Percentiles rank a stretch among this genome's conserved stretches.
Conservation (phyloP, 2,329 filamentous ascomycete species). For the Xylariaceae sp. region DNA sequence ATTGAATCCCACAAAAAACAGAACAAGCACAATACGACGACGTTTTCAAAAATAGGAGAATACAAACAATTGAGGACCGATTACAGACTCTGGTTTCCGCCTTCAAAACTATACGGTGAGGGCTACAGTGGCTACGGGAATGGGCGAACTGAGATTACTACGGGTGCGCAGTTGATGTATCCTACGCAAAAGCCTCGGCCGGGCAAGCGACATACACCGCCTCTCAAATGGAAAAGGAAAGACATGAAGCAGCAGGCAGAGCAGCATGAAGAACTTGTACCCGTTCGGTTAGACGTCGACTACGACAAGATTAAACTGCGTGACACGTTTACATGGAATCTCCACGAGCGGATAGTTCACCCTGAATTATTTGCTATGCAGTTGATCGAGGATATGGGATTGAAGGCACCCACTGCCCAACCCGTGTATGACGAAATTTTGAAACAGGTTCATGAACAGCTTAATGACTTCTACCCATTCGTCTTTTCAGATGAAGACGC, state of each 20-base stretch:
- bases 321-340: conserved; percentile 98
- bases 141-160: conserved; percentile 75
- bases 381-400: conserved; percentile 87
- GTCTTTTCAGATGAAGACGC: conserved; percentile 89
- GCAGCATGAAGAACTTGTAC: conserved; percentile 88
- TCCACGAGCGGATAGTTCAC: conserved; percentile 84
- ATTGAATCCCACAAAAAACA: conserved; percentile 58
- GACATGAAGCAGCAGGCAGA: conserved; percentile 87
- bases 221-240: conserved; percentile 76
- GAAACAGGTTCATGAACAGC: conserved; percentile 82
- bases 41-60: conserved; percentile 71
- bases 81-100: conserved; percentile 61
- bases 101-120: conserved; percentile 66
- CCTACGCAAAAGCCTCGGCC: conserved; percentile 76
- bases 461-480: conserved; percentile 92
- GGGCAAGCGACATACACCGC: conserved; percentile 75
- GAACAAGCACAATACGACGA: conserved; percentile 64
- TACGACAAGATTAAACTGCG: conserved; percentile 94
- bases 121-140: conserved; percentile 93
- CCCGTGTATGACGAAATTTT: conserved; percentile 66
- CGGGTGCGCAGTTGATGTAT: conserved; percentile 76
- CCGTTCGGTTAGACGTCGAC: conserved; percentile 89
- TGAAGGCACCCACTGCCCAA: conserved; percentile 72
- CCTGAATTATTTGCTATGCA: conserved; percentile 86
- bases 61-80: conserved; percentile 67